A percentile compares a stretch with the other conserved stretches of the same genome.
Evolutionary conservation across 495 filamentous ascomycete genomes (phyloP).

Genomic region (Aspergillus wentii): DNA sequence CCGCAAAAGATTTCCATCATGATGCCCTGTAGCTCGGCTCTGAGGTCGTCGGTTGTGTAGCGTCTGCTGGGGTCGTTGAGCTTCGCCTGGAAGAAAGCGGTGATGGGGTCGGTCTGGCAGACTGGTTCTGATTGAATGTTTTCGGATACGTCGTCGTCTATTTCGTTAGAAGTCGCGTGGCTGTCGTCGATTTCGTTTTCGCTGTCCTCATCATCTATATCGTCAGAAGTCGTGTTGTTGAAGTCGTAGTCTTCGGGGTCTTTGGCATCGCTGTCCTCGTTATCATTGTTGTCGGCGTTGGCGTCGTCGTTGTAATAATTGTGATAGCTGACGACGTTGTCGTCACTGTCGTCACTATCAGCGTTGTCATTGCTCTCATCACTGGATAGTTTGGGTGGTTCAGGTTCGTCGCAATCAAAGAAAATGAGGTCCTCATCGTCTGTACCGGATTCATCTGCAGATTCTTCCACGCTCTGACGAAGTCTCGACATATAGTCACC

Average conservation of each 20-base stretch:
- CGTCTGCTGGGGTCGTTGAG: constrained; percentile 12
- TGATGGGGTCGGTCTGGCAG: constrained; percentile 12
- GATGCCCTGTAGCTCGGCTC: constrained; percentile 22
- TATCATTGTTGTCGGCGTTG: neutral
- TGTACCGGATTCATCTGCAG: neutral
- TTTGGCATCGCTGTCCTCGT: too few relatives aligned
- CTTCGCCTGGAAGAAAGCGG: constrained; percentile 22
- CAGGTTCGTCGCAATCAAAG: neutral
- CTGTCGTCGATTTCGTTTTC: too few relatives aligned
- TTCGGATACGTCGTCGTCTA: too few relatives aligned
- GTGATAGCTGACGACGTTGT: neutral
- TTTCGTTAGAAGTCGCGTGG: too few relatives aligned
- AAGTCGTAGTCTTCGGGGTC: too few relatives aligned
- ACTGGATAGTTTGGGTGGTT: neutral
- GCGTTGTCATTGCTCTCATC: neutral
- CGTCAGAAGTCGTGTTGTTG: too few relatives aligned
- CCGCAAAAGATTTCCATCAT: constrained; percentile 22
- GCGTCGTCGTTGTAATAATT: neutral
- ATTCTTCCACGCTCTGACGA: too few relatives aligned
- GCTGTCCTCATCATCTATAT: too few relatives aligned
- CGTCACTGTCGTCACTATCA: constrained; percentile 1
- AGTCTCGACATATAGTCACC: neutral
- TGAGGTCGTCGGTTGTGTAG: constrained; percentile 23
- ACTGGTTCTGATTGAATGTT: neutral
- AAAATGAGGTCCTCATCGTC: neutral